Percentiles rank a stretch among this genome's conserved stretches.
These are phyloP conservation scores for Wickerhamomyces ciferrii DNA, from an alignment of 805 yeast genomes.

Conservation along the genomic window DNA sequence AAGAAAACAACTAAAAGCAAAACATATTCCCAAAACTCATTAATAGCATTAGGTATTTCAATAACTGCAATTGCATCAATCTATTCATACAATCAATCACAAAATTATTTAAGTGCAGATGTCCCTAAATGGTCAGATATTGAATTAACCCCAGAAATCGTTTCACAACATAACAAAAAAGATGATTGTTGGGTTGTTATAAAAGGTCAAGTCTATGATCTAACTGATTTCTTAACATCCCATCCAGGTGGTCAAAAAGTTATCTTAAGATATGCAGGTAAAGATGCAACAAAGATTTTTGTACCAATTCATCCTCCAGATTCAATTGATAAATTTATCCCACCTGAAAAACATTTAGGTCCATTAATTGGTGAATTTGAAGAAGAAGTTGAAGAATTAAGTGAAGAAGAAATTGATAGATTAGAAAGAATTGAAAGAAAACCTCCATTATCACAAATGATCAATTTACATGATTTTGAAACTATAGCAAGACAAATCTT, in stretches of 20 bases:
- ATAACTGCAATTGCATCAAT: not conserved
- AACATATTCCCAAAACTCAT: not conserved
- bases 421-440: conserved; percentile 38
- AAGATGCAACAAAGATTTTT: conserved; percentile 78
- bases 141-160: conserved; percentile 21
- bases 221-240: conserved; percentile 62
- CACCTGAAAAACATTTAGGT: conserved; percentile 59
- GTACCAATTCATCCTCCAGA: conserved; percentile 92
- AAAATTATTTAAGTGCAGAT: not conserved
- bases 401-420: conserved; percentile 35
- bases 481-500: conserved; percentile 75
- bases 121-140: not conserved
- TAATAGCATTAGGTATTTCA: not conserved
- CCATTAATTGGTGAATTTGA: conserved; percentile 33
- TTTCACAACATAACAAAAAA: conserved; percentile 25
- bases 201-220: conserved; percentile 74
- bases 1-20: not conserved
- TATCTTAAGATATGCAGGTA: conserved; percentile 75
- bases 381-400: conserved; percentile 28
- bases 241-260: conserved; percentile 85
- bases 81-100: not conserved
- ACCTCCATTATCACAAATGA: conserved; percentile 68
- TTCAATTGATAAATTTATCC: conserved; percentile 59
- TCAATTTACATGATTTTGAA: conserved; percentile 84
- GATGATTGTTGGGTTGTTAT: conserved; percentile 83